These are phyloP conservation scores for Leccinum uliginosum DNA, from an alignment of 768 basidiomycete genomes.

Conservation along the genomic window DNA sequence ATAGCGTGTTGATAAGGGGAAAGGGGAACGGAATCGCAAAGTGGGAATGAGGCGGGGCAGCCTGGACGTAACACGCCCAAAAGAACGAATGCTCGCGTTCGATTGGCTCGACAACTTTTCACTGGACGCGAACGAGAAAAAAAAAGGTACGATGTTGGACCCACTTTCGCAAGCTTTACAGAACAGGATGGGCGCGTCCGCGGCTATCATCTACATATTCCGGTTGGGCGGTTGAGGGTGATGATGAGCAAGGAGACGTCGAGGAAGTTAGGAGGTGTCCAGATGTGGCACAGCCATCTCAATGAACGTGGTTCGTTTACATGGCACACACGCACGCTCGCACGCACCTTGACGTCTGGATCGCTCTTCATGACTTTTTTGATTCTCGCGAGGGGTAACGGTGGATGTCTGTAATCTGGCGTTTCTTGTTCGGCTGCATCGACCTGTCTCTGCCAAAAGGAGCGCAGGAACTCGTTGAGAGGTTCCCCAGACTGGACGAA, in stretches of 20 bases:
- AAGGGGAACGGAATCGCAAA: not conserved
- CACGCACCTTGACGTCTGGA: slow-evolving; percentile 86
- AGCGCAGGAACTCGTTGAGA: slow-evolving; percentile 79
- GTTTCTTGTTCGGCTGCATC: slow-evolving; percentile 84
- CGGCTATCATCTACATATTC: slow-evolving; percentile 84
- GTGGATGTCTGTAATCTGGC: slow-evolving; percentile 83
- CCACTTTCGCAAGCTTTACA: slow-evolving; percentile 98
- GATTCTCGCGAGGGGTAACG: slow-evolving; percentile 89
- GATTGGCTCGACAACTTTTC: not conserved
- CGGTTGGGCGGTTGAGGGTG: not conserved
- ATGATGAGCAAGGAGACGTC: not conserved
- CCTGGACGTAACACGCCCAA: not conserved
- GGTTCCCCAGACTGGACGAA: slow-evolving; percentile 82
- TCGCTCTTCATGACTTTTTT: slow-evolving; percentile 99
- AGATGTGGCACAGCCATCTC: not conserved
- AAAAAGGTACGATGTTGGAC: slow-evolving; percentile 28
- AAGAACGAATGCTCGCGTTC: not conserved
- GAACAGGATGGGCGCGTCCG: slow-evolving; percentile 94
- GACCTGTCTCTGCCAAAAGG: slow-evolving; percentile 89
- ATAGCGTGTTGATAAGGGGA: not conserved
- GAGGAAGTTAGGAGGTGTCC: not conserved
- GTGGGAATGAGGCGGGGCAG: not conserved
- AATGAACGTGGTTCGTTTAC: not conserved
- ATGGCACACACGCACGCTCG: not conserved
- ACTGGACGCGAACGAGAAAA: not conserved